Base-by-base conservation (phyloP, 441 rosid genomes). In the Viola pubescens region DNA sequence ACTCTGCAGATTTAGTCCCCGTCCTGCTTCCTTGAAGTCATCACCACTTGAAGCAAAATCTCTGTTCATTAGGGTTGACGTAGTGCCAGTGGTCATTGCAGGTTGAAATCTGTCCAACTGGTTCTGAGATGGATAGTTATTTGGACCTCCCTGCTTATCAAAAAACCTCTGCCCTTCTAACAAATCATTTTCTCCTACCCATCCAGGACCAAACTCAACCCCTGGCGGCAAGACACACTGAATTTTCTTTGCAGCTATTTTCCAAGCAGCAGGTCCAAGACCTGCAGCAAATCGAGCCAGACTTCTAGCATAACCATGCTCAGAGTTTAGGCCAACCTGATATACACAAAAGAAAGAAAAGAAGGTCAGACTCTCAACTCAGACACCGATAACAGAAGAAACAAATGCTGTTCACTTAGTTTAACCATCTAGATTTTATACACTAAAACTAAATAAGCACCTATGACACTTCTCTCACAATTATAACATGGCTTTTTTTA, bases 261-360 rank as follows among this genome's bases (percentile, higher is more conserved):
- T 80, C 96, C 96, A 88, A 63, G 74, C 81, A 57, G 64, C 68
- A 44, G 88, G 81, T 38, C 97, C 92, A 16, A 91, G 75, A 63
- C 72, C 75, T 13, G 91, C 87, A 53, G 97, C 94, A 63, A 73
- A 91, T 42, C 85, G 82, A 62, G 96, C 89, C 40, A 88, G 63
- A 73, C 96, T 88, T 67, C 88, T 82, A 12, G 88, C 85, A 60
- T 88, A 88, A 46, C 90, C 82, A 49, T 75, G 75, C 58, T 85
- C 92, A 49, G 80, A 57, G 55, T 76, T 79, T 62, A 88, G 71
- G 48, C 92, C 96, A 54, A 85, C 96, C 92, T 88, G 82, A 69
- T 61, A 56, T 9, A 68, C n/a, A 68, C 48, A 42, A 37, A 56
- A 34, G 59, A 46, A 4, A 9, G 8, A 5, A 46, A 43, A 61